A percentile compares a stretch with the other conserved stretches of the same genome.
Evolutionary conservation across 192 early-diverging fungal genomes (phyloP).

Genomic region (Backusella macrospora): DNA sequence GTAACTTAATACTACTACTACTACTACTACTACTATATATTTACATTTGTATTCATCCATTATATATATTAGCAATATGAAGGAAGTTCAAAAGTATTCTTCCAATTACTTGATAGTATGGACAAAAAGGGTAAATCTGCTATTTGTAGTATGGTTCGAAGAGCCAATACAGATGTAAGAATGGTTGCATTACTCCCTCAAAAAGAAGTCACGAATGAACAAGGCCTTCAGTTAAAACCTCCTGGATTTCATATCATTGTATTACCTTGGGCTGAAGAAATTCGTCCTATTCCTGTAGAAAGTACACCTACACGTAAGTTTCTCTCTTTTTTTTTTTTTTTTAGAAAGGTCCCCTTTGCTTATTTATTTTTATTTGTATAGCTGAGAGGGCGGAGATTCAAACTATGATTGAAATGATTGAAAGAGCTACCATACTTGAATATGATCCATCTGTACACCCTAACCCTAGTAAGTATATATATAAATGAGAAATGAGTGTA

Average conservation of each 20-base stretch:
- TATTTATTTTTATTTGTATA: neutral
- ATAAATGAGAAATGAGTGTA: neutral
- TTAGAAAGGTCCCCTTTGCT: too few relatives aligned
- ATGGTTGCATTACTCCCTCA: conserved; percentile 74
- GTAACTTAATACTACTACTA: conserved; percentile 39
- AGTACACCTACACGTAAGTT: conserved; percentile 24
- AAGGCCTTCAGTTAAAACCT: conserved; percentile 50
- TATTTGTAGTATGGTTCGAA: conserved; percentile 65
- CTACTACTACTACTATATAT: neutral
- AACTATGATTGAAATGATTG: neutral
- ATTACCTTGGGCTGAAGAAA: conserved; percentile 81
- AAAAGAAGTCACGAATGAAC: conserved; percentile 23
- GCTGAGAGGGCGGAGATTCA: neutral
- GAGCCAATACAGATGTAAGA: conserved; percentile 51
- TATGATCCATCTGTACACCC: neutral
- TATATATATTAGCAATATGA: conserved; percentile 48
- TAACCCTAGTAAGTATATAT: conserved; percentile 10
- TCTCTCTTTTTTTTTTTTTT: neutral
- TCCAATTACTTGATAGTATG: conserved; percentile 64
- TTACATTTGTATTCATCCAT: neutral
- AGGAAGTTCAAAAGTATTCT: conserved; percentile 74
- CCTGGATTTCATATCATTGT: conserved; percentile 68
- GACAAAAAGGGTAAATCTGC: conserved; percentile 60
- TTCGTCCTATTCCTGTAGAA: conserved; percentile 49
- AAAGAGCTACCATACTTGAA: neutral